Conservation (phyloP, 2,329 filamentous ascomycete genomes). For the Corinectria fuckeliana region DNA sequence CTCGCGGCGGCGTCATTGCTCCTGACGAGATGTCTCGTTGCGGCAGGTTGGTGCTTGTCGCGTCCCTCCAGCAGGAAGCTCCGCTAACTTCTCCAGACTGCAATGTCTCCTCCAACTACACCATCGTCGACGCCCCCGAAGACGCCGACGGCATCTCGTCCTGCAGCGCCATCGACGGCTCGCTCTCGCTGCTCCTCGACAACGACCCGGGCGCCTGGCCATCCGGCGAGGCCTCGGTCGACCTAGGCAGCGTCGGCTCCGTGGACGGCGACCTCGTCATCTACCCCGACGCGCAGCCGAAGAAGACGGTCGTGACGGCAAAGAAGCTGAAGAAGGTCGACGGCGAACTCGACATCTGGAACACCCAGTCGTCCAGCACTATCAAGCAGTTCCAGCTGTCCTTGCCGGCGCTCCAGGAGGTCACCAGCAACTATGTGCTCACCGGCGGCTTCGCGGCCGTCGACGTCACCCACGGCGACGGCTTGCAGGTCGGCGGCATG, state of each 20-base stretch:
- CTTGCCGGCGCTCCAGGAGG: constrained; percentile 29
- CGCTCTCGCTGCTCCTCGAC: constrained; percentile 37
- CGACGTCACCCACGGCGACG: constrained; percentile 28
- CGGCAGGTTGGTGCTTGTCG: constrained; percentile 28
- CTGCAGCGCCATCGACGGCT: constrained; percentile 36
- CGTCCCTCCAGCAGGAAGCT: background rate
- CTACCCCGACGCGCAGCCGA: constrained; percentile 32
- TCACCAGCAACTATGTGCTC: constrained; percentile 33
- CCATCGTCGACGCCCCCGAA: constrained; percentile 34
- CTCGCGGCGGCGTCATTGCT: constrained; percentile 34
- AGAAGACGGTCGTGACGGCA: constrained; percentile 33
- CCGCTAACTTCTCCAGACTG: constrained; percentile 25
- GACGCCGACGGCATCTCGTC: constrained; percentile 29
- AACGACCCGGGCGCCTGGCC: constrained; percentile 33
- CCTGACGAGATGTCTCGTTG: constrained; percentile 27
- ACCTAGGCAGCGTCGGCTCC: constrained; percentile 32
- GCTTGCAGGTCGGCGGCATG: constrained; percentile 27
- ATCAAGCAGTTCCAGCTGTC: constrained; percentile 29
- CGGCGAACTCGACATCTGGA: constrained; percentile 34
- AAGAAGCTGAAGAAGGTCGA: constrained; percentile 30
- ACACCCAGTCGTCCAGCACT: constrained; percentile 26
- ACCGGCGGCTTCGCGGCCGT: constrained; percentile 30
- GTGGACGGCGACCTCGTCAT: constrained; percentile 35
- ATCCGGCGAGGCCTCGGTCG: constrained; percentile 31
- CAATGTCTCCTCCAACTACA: constrained; percentile 37